phyloP scores from a whole-genome alignment of 495 filamentous ascomycete species.

The Oidiodendron maius region DNA sequence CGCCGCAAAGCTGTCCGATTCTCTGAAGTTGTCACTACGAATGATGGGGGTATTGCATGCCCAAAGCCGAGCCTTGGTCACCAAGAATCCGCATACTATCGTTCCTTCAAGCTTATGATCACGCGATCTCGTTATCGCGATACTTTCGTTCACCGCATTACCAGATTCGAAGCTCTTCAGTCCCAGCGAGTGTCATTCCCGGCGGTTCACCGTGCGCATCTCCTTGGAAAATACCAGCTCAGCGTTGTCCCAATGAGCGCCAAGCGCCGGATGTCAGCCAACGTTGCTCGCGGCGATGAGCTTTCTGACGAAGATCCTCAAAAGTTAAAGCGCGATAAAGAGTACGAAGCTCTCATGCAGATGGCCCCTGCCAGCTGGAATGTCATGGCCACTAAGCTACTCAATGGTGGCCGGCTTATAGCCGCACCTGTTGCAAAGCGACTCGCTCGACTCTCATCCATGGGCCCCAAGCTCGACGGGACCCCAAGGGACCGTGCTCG shows the following conservation, averaged over 20 bases:
- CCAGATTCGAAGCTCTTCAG: slow-evolving; percentile 85
- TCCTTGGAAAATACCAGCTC: slow-evolving; percentile 72
- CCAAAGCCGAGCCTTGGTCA: slow-evolving; percentile 39
- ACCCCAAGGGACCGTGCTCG: slow-evolving; percentile 46
- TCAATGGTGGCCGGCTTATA: slow-evolving; percentile 78
- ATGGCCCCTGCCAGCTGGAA: slow-evolving; percentile 72
- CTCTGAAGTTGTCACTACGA: slow-evolving; percentile 44
- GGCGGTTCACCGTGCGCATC: slow-evolving; percentile 59
- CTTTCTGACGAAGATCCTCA: slow-evolving; percentile 46
- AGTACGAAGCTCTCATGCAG: slow-evolving; percentile 71
- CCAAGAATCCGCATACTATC: slow-evolving; percentile 83
- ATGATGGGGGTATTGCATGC: slow-evolving; percentile 28
- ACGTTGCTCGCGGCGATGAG: slow-evolving; percentile 52
- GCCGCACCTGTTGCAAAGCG: slow-evolving; percentile 65
- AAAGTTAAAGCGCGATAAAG: slow-evolving; percentile 65
- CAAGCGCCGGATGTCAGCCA: slow-evolving; percentile 52
- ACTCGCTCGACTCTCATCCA: slow-evolving; percentile 44
- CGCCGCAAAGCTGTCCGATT: slow-evolving; percentile 77
- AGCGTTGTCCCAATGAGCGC: slow-evolving; percentile 48
- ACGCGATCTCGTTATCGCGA: slow-evolving; percentile 57
- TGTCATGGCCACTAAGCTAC: slow-evolving; percentile 66
- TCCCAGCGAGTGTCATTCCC: slow-evolving; percentile 65
- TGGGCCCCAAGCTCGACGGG: slow-evolving; percentile 33
- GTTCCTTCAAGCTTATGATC: slow-evolving; percentile 71
- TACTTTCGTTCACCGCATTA: slow-evolving; percentile 73